Evolutionary conservation across 495 filamentous ascomycete genomes (phyloP).

Genomic region (Cercophora sp.): DNA sequence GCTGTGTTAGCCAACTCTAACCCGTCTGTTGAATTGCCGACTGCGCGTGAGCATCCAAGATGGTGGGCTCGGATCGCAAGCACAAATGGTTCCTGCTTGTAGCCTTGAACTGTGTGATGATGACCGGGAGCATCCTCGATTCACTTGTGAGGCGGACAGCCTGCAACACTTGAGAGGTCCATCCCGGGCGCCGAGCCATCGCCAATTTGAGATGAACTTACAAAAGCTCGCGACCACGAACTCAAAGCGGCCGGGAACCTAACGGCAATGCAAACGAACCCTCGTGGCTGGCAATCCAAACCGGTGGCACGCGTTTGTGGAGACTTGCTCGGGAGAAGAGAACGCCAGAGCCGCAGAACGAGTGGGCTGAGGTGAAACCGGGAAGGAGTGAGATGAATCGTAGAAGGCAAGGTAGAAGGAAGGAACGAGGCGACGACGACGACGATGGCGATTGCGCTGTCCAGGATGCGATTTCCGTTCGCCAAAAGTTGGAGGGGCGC

Average conservation of each 20-base stretch:
- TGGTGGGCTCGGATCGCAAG: not conserved
- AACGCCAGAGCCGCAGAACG: not conserved
- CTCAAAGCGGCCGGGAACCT: not conserved
- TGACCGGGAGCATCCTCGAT: not conserved
- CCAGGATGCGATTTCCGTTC: not conserved
- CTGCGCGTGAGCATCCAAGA: not conserved
- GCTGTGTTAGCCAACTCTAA: not conserved
- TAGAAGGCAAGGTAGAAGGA: not conserved
- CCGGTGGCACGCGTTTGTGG: conserved; percentile 2
- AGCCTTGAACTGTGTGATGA: not conserved
- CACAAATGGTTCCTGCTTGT: not conserved
- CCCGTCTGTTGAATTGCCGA: not conserved
- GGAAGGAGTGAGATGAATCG: not conserved
- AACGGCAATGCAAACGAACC: not conserved
- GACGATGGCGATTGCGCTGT: not conserved
- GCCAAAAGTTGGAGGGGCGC: not conserved
- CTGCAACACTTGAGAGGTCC: not conserved
- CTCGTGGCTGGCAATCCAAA: not conserved
- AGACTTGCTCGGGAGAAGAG: conserved; percentile 1
- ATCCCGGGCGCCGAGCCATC: not conserved
- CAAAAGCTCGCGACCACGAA: not conserved
- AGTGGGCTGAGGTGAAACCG: not conserved
- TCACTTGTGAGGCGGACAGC: not conserved
- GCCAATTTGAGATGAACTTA: not conserved
- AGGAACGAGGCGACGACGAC: not conserved